These are phyloP conservation scores for Ballota nigra DNA, from an alignment of 257 asterid species.

Conservation along the genomic window DNA sequence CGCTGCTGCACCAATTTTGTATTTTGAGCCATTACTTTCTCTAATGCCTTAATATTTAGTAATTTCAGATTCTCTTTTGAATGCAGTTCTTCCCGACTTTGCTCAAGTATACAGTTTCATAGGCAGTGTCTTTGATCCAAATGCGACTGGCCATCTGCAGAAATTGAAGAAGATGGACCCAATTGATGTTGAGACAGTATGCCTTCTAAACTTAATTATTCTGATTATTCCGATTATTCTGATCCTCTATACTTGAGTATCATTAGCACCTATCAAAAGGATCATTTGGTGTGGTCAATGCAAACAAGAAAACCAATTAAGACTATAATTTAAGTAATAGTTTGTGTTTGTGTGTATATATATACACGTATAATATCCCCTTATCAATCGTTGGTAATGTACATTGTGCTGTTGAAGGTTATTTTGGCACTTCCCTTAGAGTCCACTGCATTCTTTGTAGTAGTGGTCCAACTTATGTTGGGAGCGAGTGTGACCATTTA, in stretches of 20 bases:
- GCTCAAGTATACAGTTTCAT: slow-evolving; percentile 87
- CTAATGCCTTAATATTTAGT: slow-evolving; percentile 16
- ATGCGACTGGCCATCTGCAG: slow-evolving; percentile 69
- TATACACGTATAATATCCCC: background rate
- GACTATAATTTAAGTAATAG: too few species aligned
- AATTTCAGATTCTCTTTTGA: slow-evolving; percentile 14
- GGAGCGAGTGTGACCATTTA: background rate
- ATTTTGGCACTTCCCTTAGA: background rate
- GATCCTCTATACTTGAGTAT: slow-evolving; percentile 10
- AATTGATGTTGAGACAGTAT: slow-evolving; percentile 92
- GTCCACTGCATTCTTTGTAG: background rate
- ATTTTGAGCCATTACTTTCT: slow-evolving; percentile 5
- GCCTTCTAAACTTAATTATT: slow-evolving; percentile 31
- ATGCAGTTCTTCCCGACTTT: slow-evolving; percentile 94
- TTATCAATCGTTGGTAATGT: background rate
- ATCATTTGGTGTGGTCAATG: background rate
- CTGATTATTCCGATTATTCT: too few species aligned
- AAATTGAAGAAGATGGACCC: slow-evolving; percentile 86
- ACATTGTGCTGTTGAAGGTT: slow-evolving; percentile 1
- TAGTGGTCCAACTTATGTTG: background rate
- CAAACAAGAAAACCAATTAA: slow-evolving; percentile 9
- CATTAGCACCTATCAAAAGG: background rate
- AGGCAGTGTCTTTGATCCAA: slow-evolving; percentile 92
- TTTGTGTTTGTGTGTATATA: too few species aligned
- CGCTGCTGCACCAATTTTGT: background rate